phyloP scores from a whole-genome alignment of 2,329 filamentous ascomycete genomes.

The Pseudocercospora fuligena region DNA sequence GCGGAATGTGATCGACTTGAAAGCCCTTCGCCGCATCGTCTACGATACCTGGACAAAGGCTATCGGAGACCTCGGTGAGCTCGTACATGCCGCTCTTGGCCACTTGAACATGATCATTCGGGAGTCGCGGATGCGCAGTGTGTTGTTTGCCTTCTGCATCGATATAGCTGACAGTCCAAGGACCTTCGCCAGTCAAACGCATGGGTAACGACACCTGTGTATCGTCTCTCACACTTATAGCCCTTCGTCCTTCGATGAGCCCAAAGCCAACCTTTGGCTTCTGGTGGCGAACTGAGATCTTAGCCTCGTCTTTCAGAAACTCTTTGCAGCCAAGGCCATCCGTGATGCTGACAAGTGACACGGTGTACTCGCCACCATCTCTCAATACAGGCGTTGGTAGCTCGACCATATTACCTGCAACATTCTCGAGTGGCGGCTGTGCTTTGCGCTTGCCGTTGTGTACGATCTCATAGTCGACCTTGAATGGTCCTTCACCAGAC shows the following conservation, averaged over 20 bases:
- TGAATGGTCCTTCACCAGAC: conserved; percentile 84
- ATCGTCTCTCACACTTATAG: conserved; percentile 76
- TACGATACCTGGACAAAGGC: conserved; percentile 79
- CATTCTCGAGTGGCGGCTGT: conserved; percentile 67
- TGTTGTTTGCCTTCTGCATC: conserved; percentile 45
- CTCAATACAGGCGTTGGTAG: conserved; percentile 76
- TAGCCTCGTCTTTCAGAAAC: conserved; percentile 80
- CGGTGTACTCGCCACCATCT: conserved; percentile 86
- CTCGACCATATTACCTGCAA: conserved; percentile 66
- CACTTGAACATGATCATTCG: conserved; percentile 40
- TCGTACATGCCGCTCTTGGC: conserved; percentile 70
- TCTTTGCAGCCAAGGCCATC: conserved; percentile 87
- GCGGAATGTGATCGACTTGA: conserved; percentile 80
- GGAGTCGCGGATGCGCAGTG: conserved; percentile 45
- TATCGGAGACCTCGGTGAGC: conserved; percentile 76
- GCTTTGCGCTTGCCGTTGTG: conserved; percentile 80
- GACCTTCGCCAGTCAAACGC: conserved; percentile 80
- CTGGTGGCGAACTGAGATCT: conserved; percentile 85
- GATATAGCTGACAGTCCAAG: conserved; percentile 80
- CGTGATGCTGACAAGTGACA: conserved; percentile 83
- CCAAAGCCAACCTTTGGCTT: conserved; percentile 87
- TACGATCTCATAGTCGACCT: conserved; percentile 87
- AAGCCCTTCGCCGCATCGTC: conserved; percentile 76
- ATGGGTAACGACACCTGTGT: conserved; percentile 76
- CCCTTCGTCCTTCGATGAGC: conserved; percentile 77